phyloP scores from a whole-genome alignment of 805 yeast genomes.

The Yarrowia divulgata region DNA sequence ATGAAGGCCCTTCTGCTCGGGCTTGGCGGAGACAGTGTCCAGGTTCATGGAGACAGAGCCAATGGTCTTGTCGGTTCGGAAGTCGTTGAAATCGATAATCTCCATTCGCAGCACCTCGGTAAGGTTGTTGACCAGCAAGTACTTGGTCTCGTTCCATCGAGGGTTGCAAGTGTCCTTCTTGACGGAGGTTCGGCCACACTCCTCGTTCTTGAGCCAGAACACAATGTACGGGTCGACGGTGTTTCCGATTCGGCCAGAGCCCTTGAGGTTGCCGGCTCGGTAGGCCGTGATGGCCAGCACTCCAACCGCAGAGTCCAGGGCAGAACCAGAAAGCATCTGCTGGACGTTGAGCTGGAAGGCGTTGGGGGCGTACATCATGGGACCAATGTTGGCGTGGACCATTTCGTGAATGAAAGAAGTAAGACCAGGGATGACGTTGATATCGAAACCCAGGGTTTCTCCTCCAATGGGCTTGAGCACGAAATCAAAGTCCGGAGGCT shows the following conservation, averaged over 20 bases:
- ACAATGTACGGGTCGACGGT: slow-evolving; percentile 91
- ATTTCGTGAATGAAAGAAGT: slow-evolving; percentile 81
- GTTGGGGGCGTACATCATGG: slow-evolving; percentile 85
- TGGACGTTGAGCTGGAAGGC: slow-evolving; percentile 93
- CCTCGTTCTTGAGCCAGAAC: slow-evolving; percentile 63
- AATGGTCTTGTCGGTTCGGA: slow-evolving; percentile 75
- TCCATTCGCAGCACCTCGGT: slow-evolving; percentile 82
- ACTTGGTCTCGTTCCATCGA: slow-evolving; percentile 81
- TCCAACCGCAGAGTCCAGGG: slow-evolving; percentile 83
- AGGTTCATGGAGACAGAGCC: slow-evolving; percentile 81
- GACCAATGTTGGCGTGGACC: slow-evolving; percentile 86
- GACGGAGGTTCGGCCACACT: slow-evolving; percentile 71
- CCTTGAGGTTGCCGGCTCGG: slow-evolving; percentile 71
- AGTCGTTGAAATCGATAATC: slow-evolving; percentile 78
- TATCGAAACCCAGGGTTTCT: slow-evolving; percentile 83
- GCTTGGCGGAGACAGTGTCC: slow-evolving; percentile 64
- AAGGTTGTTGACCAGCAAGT: slow-evolving; percentile 72
- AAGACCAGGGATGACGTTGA: slow-evolving; percentile 86
- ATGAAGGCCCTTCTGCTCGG: slow-evolving; percentile 56
- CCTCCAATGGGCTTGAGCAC: slow-evolving; percentile 81
- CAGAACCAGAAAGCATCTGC: slow-evolving; percentile 84
- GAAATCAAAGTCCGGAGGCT: slow-evolving; percentile 89
- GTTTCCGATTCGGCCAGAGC: slow-evolving; percentile 72
- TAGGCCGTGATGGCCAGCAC: slow-evolving; percentile 74
- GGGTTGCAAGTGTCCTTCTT: slow-evolving; percentile 75